phyloP scores from a whole-genome alignment of 75 land plant species.

The Cupressus sempervirens region DNA sequence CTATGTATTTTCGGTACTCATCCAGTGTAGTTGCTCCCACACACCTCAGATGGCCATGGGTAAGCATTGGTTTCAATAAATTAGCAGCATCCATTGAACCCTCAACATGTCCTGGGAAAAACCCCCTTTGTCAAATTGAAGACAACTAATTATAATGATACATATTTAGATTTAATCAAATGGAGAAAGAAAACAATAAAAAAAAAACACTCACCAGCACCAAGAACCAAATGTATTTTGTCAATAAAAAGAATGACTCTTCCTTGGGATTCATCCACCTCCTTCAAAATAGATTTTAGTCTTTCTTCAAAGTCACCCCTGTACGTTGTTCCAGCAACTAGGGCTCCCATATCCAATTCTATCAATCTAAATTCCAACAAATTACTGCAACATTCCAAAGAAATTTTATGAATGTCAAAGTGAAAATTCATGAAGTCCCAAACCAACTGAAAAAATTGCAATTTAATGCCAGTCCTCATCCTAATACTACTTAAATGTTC shows the following conservation, averaged over 20 bases:
- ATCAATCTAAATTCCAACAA: conserved; percentile 77
- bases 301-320: conserved; percentile 97
- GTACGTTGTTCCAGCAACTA: conserved; percentile 92
- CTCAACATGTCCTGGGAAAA: conserved; percentile 55
- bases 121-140: not conserved
- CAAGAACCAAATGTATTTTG: conserved; percentile 93
- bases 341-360: conserved; percentile 94
- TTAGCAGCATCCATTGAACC: conserved; percentile 99
- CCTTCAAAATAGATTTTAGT: conserved; percentile 84
- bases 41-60: conserved; percentile 86
- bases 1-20: conserved; percentile 95
- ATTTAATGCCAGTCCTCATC: not conserved
- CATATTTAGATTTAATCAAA: not conserved
- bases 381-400: conserved; percentile 47
- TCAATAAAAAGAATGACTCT: conserved; percentile 96
- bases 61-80: conserved; percentile 98
- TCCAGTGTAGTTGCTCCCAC: conserved; percentile 97
- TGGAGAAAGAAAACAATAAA: not conserved
- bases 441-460: not conserved
- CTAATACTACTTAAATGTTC: not conserved
- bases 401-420: not conserved
- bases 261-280: conserved; percentile 93
- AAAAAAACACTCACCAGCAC: conserved; percentile 55
- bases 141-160: not conserved
- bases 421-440: not conserved